Percentiles rank a stretch among this genome's conserved stretches.
These are phyloP conservation scores for Monosporascus sp. DNA, from an alignment of 2,329 filamentous ascomycete genomes.

Conservation along the genomic window DNA sequence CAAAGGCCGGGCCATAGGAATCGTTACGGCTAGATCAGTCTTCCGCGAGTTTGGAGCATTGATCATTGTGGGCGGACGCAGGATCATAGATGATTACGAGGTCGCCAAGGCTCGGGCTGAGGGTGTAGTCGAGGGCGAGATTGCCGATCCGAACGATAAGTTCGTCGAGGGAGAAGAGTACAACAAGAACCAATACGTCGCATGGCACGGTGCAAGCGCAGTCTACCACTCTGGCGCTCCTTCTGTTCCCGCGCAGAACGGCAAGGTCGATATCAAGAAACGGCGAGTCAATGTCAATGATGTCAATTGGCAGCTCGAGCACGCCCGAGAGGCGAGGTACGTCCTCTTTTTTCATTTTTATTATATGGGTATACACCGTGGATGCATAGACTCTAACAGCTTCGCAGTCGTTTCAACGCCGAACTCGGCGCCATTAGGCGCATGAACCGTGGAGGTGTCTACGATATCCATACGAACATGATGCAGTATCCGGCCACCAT, in stretches of 20 bases:
- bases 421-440: conserved; percentile 64
- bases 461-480: conserved; percentile 89
- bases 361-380: no score
- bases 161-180: conserved; percentile 78
- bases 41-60: conserved; percentile 94
- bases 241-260: conserved; percentile 67
- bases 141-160: conserved; percentile 85
- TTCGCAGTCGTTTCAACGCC: conserved; percentile 74
- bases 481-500: conserved; percentile 84
- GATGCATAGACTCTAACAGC: conserved; percentile 4
- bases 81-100: conserved; percentile 85
- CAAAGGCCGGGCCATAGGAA: conserved; percentile 95
- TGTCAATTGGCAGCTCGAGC: conserved; percentile 94
- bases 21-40: conserved; percentile 92
- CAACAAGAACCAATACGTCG: conserved; percentile 98
- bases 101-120: conserved; percentile 68
- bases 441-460: conserved; percentile 69
- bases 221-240: conserved; percentile 86
- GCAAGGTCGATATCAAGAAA: conserved; percentile 78
- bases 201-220: conserved; percentile 94
- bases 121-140: conserved; percentile 78
- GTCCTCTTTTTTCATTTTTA: conserved; percentile 17
- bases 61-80: conserved; percentile 87
- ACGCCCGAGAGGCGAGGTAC: conserved; percentile 85
- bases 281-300: conserved; percentile 84